Evolutionary conservation across 345 rosid genomes (phyloP), one percentile per base, ranked within the genome.

Genomic region (Arabidopsis suecica): DNA sequence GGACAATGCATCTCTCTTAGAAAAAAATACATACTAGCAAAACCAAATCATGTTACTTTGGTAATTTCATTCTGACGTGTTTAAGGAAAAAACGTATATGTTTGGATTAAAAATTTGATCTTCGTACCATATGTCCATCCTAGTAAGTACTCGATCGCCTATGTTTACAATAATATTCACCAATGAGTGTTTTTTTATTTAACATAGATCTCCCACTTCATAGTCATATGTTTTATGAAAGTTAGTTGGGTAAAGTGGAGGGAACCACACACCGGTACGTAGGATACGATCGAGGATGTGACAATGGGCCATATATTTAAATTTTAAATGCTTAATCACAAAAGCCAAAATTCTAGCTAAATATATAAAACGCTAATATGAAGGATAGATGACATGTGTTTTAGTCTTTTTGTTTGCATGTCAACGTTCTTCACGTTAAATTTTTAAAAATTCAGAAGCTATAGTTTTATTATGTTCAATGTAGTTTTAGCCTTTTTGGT

Each of bases 261-360:
- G 54, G 53, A 28, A 63, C 55, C n/a, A 64, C 40, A 45, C 37
- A 45, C 40, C 40, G 41, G 55, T 64, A 30, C 9, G 25, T 64
- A 5, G 40, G 54, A 12, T 49, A 49, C 58, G 57, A 49, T 28
- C 32, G 4, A 28, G 45, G 33, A 50, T 66, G 45, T 22, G 71
- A 49, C 45, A 34, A 36, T 20, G 59, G 33, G 9, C 22, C 71
- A 66, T 23, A 7, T 20, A 34, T 13, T 49, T 7, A 49, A 49
- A 8, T 9, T 5, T 30, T 20, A 4, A 66, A 66, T 34, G 14
- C 14, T 49, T 36, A 50, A 66, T 12, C 58, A 49, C 58, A 33
- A 34, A 33, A 34, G 59, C 47, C 34, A 34, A 65, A 49, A 28
- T 34, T 32, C 13, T 28, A 65, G 22, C 70, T 48, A 48, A 11